Percentiles rank a stretch among this genome's conserved stretches.
phyloP scores from a whole-genome alignment of 192 early-diverging fungal species.

The Spinellus fusiger region DNA sequence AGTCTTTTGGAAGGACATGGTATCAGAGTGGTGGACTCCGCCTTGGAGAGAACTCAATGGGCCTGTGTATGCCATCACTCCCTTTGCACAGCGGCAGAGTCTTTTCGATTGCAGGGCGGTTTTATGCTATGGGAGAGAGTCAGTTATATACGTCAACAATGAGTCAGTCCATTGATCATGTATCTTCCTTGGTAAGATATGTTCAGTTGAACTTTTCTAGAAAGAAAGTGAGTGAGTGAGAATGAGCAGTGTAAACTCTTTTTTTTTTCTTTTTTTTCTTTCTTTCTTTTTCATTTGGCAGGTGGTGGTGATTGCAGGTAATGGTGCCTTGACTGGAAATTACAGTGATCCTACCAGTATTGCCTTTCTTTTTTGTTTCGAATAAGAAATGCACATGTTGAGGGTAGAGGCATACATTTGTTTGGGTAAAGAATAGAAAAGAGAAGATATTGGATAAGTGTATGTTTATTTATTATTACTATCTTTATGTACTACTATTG shows the following conservation, averaged over 20 bases:
- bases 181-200: too few relatives aligned
- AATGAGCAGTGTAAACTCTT: not conserved
- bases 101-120: conserved; percentile 68
- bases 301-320: conserved; percentile 38
- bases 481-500: not conserved
- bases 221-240: too few relatives aligned
- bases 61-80: conserved; percentile 54
- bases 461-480: conserved; percentile 2
- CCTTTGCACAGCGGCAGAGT: conserved; percentile 35
- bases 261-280: conserved; percentile 1
- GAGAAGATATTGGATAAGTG: not conserved
- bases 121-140: conserved; percentile 62
- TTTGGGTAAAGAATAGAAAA: conserved; percentile 35
- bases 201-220: too few relatives aligned
- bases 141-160: conserved; percentile 36
- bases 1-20: conserved; percentile 18
- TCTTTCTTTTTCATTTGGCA: not conserved
- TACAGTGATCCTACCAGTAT: conserved; percentile 37
- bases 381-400: conserved; percentile 52
- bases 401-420: conserved; percentile 54
- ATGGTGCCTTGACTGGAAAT: conserved; percentile 35
- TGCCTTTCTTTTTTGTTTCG: conserved; percentile 52
- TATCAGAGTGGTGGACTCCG: conserved; percentile 38
- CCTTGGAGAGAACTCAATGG: conserved; percentile 69
- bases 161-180: too few relatives aligned